phyloP scores from a whole-genome alignment of 805 yeast genomes.

The Candida ponderosae region DNA sequence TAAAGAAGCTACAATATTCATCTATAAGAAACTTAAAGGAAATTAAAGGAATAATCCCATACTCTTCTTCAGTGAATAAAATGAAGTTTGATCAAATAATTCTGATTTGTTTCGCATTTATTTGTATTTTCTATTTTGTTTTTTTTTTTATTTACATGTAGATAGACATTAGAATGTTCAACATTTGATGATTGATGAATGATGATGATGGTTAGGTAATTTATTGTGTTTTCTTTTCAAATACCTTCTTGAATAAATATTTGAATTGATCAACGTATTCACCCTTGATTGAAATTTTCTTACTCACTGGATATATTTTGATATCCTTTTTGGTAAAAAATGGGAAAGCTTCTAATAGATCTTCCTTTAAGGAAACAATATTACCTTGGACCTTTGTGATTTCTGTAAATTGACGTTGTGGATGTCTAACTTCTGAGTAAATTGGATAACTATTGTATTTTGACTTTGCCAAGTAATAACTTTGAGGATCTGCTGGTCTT shows the following conservation, averaged over 20 bases:
- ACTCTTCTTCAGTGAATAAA: no score
- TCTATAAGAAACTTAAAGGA: constrained; percentile 16
- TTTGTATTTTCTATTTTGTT: no score
- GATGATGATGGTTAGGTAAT: not conserved
- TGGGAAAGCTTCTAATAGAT: constrained; percentile 46
- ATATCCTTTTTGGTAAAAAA: constrained; percentile 38
- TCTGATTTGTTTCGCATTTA: no score
- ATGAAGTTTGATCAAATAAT: no score
- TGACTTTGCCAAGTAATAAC: constrained; percentile 37
- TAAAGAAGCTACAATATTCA: constrained; percentile 20
- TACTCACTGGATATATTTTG: constrained; percentile 40
- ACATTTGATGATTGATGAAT: no score
- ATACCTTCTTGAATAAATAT: constrained; percentile 22
- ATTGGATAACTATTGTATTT: constrained; percentile 73
- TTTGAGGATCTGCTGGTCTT: constrained; percentile 18
- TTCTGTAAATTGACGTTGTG: constrained; percentile 61
- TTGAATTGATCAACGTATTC: constrained; percentile 30
- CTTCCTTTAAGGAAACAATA: constrained; percentile 54
- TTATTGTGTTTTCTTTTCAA: constrained; percentile 11
- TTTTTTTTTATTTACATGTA: no score
- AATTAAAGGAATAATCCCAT: no score
- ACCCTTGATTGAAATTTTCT: constrained; percentile 47
- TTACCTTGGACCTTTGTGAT: constrained; percentile 68
- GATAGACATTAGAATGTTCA: no score
- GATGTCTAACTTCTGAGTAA: constrained; percentile 59